Evolutionary conservation across 345 rosid species (phyloP), one percentile per base, ranked within the genome.

Genomic region (Microcos paniculata): DNA sequence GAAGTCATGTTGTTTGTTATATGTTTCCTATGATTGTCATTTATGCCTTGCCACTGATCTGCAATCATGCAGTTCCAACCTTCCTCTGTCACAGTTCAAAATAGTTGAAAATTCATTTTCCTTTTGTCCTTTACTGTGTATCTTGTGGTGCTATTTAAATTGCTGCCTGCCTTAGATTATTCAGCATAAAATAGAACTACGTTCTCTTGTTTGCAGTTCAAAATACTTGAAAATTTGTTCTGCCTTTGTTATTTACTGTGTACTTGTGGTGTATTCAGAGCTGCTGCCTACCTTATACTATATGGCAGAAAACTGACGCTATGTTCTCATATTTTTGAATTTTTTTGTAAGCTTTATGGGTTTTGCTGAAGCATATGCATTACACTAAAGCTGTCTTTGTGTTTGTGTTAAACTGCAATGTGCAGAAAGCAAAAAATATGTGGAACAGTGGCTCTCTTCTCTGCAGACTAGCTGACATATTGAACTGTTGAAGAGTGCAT

Each of bases 401-500:
- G 15, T 49, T 55, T 24, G 38, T 16, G 15, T 10, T 56, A 61
- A 14, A 4, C 64, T 80, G 52, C 51, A 35, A 67, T 80, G 11
- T 73, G 78, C 88, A 91, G 96, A 85, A 71, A 80, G 90, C 86
- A 82, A 82, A 80, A 83, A 83, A 73, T 86, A 78, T 51, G 83
- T 88, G 86, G 91, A 91, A 67, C 85, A 85, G 66, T 91, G 90
- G 90, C 90, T 89, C 21, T 81, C 88, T 55, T 76, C 86, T 28
- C 82, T 91, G 67, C 91, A 83, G 78, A 83, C 66, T 76, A 68
- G 70, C 77, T 82, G 84, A 87, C 69, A 9, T 33, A 67, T 23
- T 38, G 6, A 52, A 40, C 46, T 24, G 5, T 77, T 42, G 49
- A 66, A 48, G 78, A 51, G 62, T 53, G 43, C 55, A 19, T 24